Percentiles rank a stretch among this genome's conserved stretches.
These are phyloP conservation scores for Sporothrix luriei DNA, from an alignment of 2,329 filamentous ascomycete species.

Conservation along the genomic window DNA sequence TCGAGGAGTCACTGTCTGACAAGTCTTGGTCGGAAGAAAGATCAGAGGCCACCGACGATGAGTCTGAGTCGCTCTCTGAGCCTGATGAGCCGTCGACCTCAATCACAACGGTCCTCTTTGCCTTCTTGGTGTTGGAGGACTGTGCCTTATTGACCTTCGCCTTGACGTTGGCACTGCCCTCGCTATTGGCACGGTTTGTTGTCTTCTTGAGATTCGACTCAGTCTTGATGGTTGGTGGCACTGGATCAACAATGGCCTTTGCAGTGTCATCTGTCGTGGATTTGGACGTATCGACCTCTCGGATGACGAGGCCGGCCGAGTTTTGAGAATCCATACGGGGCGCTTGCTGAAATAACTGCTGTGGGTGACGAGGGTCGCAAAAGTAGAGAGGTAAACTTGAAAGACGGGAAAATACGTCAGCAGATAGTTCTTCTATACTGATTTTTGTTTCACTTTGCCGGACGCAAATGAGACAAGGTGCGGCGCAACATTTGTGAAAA, in stretches of 20 bases:
- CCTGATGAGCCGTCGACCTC: slow-evolving; percentile 32
- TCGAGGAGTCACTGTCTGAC: slow-evolving; percentile 37
- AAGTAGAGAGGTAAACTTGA: background rate
- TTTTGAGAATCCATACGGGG: slow-evolving; percentile 38
- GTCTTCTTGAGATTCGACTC: slow-evolving; percentile 37
- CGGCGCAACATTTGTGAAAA: background rate
- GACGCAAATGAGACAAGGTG: background rate
- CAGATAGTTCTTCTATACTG: background rate
- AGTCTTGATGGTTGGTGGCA: slow-evolving; percentile 33
- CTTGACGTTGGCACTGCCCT: background rate
- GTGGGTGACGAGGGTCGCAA: background rate
- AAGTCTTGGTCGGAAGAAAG: slow-evolving; percentile 34
- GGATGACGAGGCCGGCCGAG: slow-evolving; percentile 36
- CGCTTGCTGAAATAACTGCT: background rate
- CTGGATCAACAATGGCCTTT: slow-evolving; percentile 37
- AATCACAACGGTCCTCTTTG: slow-evolving; percentile 37
- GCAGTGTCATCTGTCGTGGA: slow-evolving; percentile 37
- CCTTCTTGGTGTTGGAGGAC: slow-evolving; percentile 39
- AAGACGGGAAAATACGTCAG: slow-evolving; percentile 10
- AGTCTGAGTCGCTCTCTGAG: slow-evolving; percentile 23
- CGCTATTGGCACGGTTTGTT: slow-evolving; percentile 35
- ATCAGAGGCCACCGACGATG: slow-evolving; percentile 29
- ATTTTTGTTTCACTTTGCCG: background rate
- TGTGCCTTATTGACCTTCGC: slow-evolving; percentile 40
- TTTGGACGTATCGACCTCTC: slow-evolving; percentile 36